Base-by-base conservation (phyloP, 2,329 filamentous ascomycete genomes). In the Ilyonectria mors-panacis region DNA sequence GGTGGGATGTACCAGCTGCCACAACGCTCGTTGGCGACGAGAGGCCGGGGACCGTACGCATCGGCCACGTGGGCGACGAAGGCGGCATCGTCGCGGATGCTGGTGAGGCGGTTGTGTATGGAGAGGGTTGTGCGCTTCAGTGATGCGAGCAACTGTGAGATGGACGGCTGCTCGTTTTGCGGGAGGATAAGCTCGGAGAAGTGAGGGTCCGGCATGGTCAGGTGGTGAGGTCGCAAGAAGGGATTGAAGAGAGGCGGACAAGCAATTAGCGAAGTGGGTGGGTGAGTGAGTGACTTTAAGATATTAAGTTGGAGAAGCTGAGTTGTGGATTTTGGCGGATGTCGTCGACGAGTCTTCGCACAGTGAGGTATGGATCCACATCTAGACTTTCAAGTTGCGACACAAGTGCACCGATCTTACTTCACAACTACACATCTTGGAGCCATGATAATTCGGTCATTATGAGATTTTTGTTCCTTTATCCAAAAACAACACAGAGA, bases 1-100 rank as follows among this genome's bases (percentile, higher is more conserved):
- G 91, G 91, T 37, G 85, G 82, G 28, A 98, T 92, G 79, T 98
- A 98, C 96, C 96, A 99, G 81, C 93, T 95, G 1, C 96, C 96
- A 79, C 96, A 98, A 66, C 96, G 89, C 84, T 98, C 95, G 78
- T 99, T 99, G 33, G 95, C 94, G 15, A 98, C 85, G 1, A 98
- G 84, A 0, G 94, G 94, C 1, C 95, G 84, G 3, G 65, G 65
- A 3, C 44, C 73, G 64, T 85, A 89, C 0, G 86, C 84, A 1
- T 80, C 78, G 1, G 88, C 86, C 0, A 94, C 91, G 8, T 83
- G 78, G 26, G 83, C 79, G 23, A 96, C 93, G 78, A 98, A 98
- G 1, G 79, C 79, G 9, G 94, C 91, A 80, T 98, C 96, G 30
- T 87, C 82, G 66, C 86, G 84, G 78, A 98, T 95, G 30, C 94